A percentile compares a stretch with the other conserved stretches of the same genome.
These are phyloP conservation scores for Astrocystis sublimbata DNA, from an alignment of 495 filamentous ascomycete genomes.

Conservation along the genomic window DNA sequence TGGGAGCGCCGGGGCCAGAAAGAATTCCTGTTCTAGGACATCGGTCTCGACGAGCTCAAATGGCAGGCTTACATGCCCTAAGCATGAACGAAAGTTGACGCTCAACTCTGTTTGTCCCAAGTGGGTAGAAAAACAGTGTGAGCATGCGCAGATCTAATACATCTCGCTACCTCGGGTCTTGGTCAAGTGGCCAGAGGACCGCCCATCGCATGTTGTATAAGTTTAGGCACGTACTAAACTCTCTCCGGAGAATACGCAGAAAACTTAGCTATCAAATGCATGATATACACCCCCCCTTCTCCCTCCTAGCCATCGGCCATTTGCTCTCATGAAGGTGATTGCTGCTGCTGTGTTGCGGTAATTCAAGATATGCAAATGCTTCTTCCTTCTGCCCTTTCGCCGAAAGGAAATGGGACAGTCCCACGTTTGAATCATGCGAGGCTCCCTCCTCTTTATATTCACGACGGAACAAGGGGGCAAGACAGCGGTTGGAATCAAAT, in stretches of 20 bases:
- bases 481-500: background rate
- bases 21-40: background rate
- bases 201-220: slow-evolving; percentile 12
- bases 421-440: no score
- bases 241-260: slow-evolving; percentile 7
- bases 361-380: no score
- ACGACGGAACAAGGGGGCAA: background rate
- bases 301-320: no score
- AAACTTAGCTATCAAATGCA: background rate
- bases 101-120: slow-evolving; percentile 19
- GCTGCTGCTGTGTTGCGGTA: no score
- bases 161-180: slow-evolving; percentile 2
- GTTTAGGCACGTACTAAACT: slow-evolving; percentile 9
- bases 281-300: background rate
- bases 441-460: no score
- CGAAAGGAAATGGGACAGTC: no score
- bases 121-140: slow-evolving; percentile 20
- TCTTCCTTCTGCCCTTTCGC: no score
- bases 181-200: slow-evolving; percentile 19
- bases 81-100: slow-evolving; percentile 7
- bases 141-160: slow-evolving; percentile 10
- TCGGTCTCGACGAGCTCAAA: slow-evolving; percentile 5
- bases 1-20: slow-evolving; percentile 5
- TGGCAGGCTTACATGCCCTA: background rate
- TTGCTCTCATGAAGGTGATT: no score